Evolutionary conservation across 73 alveolate species (phyloP).

Genomic region (Symbiodinium natans): DNA sequence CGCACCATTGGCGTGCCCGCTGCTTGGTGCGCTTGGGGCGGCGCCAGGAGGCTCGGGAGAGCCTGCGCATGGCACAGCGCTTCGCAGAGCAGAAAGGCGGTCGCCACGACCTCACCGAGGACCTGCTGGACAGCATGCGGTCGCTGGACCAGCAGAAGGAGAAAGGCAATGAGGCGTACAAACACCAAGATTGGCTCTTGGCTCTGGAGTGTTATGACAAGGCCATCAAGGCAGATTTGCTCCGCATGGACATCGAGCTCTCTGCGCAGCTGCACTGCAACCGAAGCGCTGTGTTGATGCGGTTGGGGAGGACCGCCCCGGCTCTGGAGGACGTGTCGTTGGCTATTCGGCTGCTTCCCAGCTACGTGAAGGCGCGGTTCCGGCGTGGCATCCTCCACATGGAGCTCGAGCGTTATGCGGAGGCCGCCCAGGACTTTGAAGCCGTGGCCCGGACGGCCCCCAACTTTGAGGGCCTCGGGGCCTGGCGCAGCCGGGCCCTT

Average conservation of each 20-base stretch:
- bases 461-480: slow-evolving; percentile 18
- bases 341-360: slow-evolving; percentile 36
- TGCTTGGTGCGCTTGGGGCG: slow-evolving; percentile 54
- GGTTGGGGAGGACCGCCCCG: not conserved
- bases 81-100: slow-evolving; percentile 87
- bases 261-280: slow-evolving; percentile 68
- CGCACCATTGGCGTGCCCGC: slow-evolving; percentile 81
- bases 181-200: slow-evolving; percentile 34
- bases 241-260: not conserved
- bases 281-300: slow-evolving; percentile 21
- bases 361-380: slow-evolving; percentile 51
- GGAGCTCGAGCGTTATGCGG: slow-evolving; percentile 88
- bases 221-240: slow-evolving; percentile 37
- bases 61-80: slow-evolving; percentile 37
- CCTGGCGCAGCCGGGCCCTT: slow-evolving; percentile 49
- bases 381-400: slow-evolving; percentile 83
- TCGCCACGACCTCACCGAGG: slow-evolving; percentile 50
- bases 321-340: slow-evolving; percentile 16
- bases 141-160: slow-evolving; percentile 61
- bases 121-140: slow-evolving; percentile 57
- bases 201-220: slow-evolving; percentile 57
- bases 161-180: slow-evolving; percentile 64
- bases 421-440: slow-evolving; percentile 53
- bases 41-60: slow-evolving; percentile 63
- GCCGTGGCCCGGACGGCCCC: not conserved